These are phyloP conservation scores for Aureobasidium uvarum DNA, from an alignment of 2,329 filamentous ascomycete species.

Conservation along the genomic window DNA sequence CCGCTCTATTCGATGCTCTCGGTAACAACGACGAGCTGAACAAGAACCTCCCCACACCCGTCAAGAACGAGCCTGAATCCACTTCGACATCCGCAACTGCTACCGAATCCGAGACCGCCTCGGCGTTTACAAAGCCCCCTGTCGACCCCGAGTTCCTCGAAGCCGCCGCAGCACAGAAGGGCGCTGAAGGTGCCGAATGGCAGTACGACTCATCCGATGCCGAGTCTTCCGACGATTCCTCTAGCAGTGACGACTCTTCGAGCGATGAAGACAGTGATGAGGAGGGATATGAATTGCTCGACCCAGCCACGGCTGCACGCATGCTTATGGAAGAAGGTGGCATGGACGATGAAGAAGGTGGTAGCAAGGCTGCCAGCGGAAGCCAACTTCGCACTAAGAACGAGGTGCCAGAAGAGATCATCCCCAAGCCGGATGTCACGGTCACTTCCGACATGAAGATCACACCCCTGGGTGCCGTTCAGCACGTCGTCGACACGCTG, in stretches of 20 bases:
- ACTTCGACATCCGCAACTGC: background rate
- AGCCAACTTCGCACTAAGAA: constrained; percentile 74
- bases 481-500: constrained; percentile 74
- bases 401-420: constrained; percentile 57
- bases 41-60: background rate
- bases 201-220: constrained; percentile 64
- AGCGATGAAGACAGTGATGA: constrained; percentile 56
- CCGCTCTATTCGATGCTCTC: constrained; percentile 22
- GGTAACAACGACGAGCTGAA: constrained; percentile 14
- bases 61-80: background rate
- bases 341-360: constrained; percentile 74
- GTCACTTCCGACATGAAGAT: constrained; percentile 76
- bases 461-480: constrained; percentile 69
- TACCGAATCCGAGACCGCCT: background rate
- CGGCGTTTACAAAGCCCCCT: constrained; percentile 33
- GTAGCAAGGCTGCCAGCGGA: constrained; percentile 49
- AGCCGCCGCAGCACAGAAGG: constrained; percentile 48
- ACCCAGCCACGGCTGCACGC: constrained; percentile 77
- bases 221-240: constrained; percentile 50
- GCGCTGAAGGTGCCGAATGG: constrained; percentile 70
- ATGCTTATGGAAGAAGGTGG: constrained; percentile 81
- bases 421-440: constrained; percentile 69
- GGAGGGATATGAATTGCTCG: constrained; percentile 68
- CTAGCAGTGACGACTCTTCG: constrained; percentile 40
- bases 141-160: constrained; percentile 46